Percentiles rank a stretch among this genome's conserved stretches.
phyloP scores from a whole-genome alignment of 495 filamentous ascomycete genomes.

The Penicillium verhagenii region DNA sequence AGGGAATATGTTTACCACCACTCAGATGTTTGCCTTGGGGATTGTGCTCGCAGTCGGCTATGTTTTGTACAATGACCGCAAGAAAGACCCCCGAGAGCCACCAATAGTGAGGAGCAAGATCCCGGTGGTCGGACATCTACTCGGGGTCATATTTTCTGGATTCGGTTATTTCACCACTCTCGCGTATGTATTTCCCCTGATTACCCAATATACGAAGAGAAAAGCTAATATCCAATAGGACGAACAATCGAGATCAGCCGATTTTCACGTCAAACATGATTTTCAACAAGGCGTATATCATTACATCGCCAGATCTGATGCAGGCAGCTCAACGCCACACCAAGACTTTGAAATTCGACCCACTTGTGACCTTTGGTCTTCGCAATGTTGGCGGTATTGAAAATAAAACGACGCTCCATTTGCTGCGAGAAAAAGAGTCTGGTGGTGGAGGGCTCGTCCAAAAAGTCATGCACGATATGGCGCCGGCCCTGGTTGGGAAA shows the following conservation, averaged over 20 bases:
- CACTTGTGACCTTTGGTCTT: conserved; percentile 21
- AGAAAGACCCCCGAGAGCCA: conserved; percentile 44
- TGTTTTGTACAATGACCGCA: conserved; percentile 2
- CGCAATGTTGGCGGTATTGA: conserved; percentile 21
- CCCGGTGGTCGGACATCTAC: conserved; percentile 46
- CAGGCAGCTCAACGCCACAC: conserved; percentile 40
- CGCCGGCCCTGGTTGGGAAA: conserved; percentile 24
- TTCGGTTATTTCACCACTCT: conserved; percentile 28
- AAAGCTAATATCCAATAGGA: conserved; percentile 11
- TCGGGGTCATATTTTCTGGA: conserved; percentile 40
- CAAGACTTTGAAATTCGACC: conserved; percentile 42
- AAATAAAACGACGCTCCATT: conserved; percentile 8
- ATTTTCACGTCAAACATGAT: conserved; percentile 46
- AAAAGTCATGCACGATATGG: conserved; percentile 21
- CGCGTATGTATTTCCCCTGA: conserved; percentile 13
- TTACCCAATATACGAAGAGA: too few species aligned
- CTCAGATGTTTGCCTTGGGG: conserved; percentile 10
- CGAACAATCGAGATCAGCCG: conserved; percentile 24
- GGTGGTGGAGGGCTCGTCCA: conserved; percentile 21
- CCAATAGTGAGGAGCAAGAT: conserved; percentile 35
- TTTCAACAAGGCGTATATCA: conserved; percentile 42
- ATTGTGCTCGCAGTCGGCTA: conserved; percentile 10
- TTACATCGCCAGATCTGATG: conserved; percentile 42
- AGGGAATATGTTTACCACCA: conserved; percentile 13
- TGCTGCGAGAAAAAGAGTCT: conserved; percentile 15